Base-by-base conservation (phyloP, 2,329 filamentous ascomycete genomes). In the Aspergillus neoniger region DNA sequence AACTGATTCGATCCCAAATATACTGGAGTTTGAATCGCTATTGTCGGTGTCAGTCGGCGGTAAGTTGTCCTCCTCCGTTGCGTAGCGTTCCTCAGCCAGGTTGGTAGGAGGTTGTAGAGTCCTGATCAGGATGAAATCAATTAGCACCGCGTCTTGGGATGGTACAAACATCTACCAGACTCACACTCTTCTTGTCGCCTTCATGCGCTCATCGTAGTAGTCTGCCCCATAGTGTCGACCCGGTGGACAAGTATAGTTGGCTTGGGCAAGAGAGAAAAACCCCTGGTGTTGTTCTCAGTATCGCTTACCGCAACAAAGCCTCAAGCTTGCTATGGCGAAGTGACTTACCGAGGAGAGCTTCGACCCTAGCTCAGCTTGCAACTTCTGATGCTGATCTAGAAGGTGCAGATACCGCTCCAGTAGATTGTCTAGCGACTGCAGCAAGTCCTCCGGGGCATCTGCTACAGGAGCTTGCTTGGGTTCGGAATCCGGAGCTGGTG, bases 201-300 rank as follows among this genome's bases (percentile, higher is more conserved):
- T 81, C 81, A 82, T 83, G 32, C 81, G 72, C 49, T 79, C 77
- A 69, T 83, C 81, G 60, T 82, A 83, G 63, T 79, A 81, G 56
- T 83, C 80, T 38, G 77, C 72, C 14, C 81, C 81, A 71, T 79
- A 81, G 53, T 77, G 70, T 57, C 79, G 75, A 15, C 78, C 78
- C 15, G 78, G 76, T 2, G 78, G 72, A 61, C 76, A 78, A 30
- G 75, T 76, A 62, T 80, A 80, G 62, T 83, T 82, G 39, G 81
- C 81, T 59, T 81, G 77, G 19, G 81, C 77, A 32, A 83, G 76
- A 39, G 78, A 76, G 41, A 82, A 70, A 62, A 81, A 82, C 4
- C 80, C 81, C 75, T 83, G 28, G 8, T 32, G 5, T 12, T 19
- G n/a, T 8, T 69, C 48, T 49, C 57, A 44, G 39, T n/a, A 44